Evolutionary conservation across 768 basidiomycete genomes (phyloP), one percentile per base, ranked within the genome.

Genomic region (Leccinum sublutescens): DNA sequence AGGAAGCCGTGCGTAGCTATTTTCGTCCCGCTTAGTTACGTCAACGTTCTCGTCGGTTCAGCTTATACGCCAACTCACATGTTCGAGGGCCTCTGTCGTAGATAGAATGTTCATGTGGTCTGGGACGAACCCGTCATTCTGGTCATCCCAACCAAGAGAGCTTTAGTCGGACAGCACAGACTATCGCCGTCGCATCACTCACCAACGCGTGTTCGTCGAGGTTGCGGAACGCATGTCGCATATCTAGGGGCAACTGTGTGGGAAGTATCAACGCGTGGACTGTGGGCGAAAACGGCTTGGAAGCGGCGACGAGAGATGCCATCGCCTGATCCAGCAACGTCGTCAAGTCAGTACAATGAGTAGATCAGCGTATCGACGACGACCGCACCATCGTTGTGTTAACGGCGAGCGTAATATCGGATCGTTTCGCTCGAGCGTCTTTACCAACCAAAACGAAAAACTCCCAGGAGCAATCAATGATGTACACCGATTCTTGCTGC

Each of bases 51-150:
- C 9, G 9, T 48, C n/a, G 4, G 10, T 17, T 14, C 17, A 3
- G 8, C n/a, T 40, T 15, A 25, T 7, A 52, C 29, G 8, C 25
- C n/a, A 19, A 63, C 71, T 56, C 33, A 91, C 91, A 69, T 91
- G 86, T 38, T 75, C 74, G 17, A 78, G 66, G 11, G 88, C 88
- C 45, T 88, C 85, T 4, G 68, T 52, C 11, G 75, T 76, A 9
- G 86, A 79, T 14, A 93, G 66, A 21, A 93, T 72, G 66, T 92
- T 89, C 89, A 93, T 91, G 64, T 92, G 87, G 62, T 90, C 84
- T 9, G 89, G 89, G 31, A 82, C 61, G 40, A 67, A 71, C 21
- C 82, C 80, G 25, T 80, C 75, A 53, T 85, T 83, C 83, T 83
- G 64, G 57, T 51, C n/a, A 23, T 34, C 34, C n/a, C 34, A 2